Conservation (phyloP, 2,329 filamentous ascomycete genomes). For the Cladosporium austrohemisphaericum region DNA sequence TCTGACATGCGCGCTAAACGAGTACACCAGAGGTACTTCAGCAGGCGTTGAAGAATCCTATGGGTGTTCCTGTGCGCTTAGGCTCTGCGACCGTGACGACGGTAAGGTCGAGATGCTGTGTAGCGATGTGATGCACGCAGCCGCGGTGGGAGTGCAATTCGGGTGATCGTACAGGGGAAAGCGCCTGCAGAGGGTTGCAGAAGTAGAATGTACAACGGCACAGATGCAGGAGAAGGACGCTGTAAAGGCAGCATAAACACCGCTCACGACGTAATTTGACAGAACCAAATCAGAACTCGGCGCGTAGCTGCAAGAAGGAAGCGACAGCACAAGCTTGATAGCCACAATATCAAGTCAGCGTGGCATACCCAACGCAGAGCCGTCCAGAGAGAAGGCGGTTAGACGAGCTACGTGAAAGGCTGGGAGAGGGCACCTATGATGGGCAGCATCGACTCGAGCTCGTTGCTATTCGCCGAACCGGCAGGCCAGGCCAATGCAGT, state of each 20-base stretch:
- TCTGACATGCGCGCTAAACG: slow-evolving; percentile 32
- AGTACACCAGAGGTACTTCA: not conserved
- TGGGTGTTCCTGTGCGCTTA: not conserved
- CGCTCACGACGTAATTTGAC: slow-evolving; percentile 22
- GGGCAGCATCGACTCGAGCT: slow-evolving; percentile 19
- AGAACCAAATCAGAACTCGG: slow-evolving; percentile 26
- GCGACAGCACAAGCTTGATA: slow-evolving; percentile 16
- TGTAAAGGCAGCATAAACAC: slow-evolving; percentile 18
- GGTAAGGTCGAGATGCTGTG: slow-evolving; percentile 9
- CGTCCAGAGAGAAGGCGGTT: slow-evolving; percentile 24
- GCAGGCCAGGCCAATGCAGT: slow-evolving; percentile 11
- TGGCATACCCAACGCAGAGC: slow-evolving; percentile 18
- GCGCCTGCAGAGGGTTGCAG: slow-evolving; percentile 31
- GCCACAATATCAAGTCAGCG: slow-evolving; percentile 17
- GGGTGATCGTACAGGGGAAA: slow-evolving; percentile 27
- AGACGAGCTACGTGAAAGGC: slow-evolving; percentile 28
- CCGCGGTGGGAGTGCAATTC: slow-evolving; percentile 32
- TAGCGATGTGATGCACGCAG: slow-evolving; percentile 38
- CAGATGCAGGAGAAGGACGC: not conserved
- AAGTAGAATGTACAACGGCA: slow-evolving; percentile 1
- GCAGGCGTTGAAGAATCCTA: not conserved
- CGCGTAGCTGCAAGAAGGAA: slow-evolving; percentile 26
- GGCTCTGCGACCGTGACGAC: not conserved
- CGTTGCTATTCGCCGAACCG: slow-evolving; percentile 27
- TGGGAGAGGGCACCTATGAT: slow-evolving; percentile 29